A percentile compares a stretch with the other conserved stretches of the same genome.
Conservation (phyloP, 208 protist species). For the Novymonas esmeraldas region DNA sequence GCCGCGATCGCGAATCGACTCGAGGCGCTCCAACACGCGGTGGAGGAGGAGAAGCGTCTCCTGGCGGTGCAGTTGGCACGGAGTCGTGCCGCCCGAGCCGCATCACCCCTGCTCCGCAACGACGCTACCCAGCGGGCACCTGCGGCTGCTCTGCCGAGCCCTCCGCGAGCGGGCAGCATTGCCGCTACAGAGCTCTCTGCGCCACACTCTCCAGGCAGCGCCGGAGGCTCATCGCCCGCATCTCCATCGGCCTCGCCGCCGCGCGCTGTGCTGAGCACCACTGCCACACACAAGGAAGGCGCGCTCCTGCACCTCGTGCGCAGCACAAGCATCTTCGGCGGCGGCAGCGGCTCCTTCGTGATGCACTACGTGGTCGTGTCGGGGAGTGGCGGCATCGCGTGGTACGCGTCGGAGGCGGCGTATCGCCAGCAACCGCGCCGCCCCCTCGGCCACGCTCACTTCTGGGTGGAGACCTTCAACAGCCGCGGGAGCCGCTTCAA, state of each 20-base stretch:
- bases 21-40: slow-evolving; percentile 12
- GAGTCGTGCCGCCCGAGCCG: slow-evolving; percentile 20
- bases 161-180: not conserved
- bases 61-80: slow-evolving; percentile 37
- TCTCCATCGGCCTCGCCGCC: slow-evolving; percentile 3
- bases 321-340: slow-evolving; percentile 18
- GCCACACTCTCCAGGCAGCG: not conserved
- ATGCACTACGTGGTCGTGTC: slow-evolving; percentile 63
- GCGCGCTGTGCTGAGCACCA: not conserved
- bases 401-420: slow-evolving; percentile 38
- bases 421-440: slow-evolving; percentile 17
- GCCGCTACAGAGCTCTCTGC: not conserved
- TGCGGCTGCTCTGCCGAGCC: not conserved
- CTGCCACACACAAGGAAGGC: slow-evolving; percentile 41
- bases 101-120: not conserved
- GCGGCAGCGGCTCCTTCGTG: slow-evolving; percentile 32
- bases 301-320: slow-evolving; percentile 48
- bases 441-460: slow-evolving; percentile 42
- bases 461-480: slow-evolving; percentile 58
- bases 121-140: not conserved
- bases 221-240: not conserved
- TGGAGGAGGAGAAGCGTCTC: slow-evolving; percentile 36
- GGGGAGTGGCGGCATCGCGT: slow-evolving; percentile 41
- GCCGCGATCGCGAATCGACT: not conserved
- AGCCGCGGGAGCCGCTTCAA: slow-evolving; percentile 75